Evolutionary conservation across 441 rosid genomes (phyloP).

Genomic region (Arabidopsis hybrid): DNA sequence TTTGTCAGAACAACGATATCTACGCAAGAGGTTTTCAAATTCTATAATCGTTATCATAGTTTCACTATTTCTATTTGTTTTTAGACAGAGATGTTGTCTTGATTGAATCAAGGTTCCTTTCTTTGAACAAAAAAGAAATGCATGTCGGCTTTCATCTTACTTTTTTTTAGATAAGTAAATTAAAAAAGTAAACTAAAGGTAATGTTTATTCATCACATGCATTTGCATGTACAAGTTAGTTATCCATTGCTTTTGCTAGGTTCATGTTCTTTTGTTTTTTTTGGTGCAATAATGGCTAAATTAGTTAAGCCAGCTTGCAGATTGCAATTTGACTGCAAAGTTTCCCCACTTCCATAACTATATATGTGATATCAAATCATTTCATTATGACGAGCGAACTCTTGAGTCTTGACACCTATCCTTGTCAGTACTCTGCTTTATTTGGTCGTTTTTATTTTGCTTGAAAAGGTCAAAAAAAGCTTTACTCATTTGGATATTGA

Average conservation of each 20-base stretch:
- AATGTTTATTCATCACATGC: conserved; percentile 6
- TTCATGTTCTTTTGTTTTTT: conserved; percentile 12
- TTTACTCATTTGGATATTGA: conserved; percentile 44
- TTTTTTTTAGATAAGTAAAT: neutral
- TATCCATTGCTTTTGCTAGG: conserved; percentile 14
- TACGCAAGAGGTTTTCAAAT: neutral
- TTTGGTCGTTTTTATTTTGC: conserved; percentile 28
- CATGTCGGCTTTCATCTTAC: conserved; percentile 4
- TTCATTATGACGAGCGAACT: conserved; percentile 38
- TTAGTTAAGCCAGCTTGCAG: conserved; percentile 35
- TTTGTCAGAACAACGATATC: conserved; percentile 32
- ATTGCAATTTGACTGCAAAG: conserved; percentile 25
- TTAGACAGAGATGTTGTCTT: conserved; percentile 21
- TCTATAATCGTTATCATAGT: neutral
- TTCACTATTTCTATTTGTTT: conserved; percentile 11
- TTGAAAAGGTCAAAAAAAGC: conserved; percentile 34
- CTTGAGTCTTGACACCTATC: conserved; percentile 27
- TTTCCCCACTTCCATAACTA: conserved; percentile 41
- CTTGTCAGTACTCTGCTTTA: conserved; percentile 35
- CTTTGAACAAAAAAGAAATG: neutral
- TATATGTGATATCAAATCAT: conserved; percentile 43
- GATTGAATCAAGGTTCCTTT: conserved; percentile 22
- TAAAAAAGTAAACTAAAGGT: conserved; percentile 1
- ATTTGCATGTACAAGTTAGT: neutral
- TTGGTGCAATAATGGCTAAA: conserved; percentile 24